Evolutionary conservation across 2,329 filamentous ascomycete genomes (phyloP), one percentile per base, ranked within the genome.

Genomic region (Penicillium sp.): DNA sequence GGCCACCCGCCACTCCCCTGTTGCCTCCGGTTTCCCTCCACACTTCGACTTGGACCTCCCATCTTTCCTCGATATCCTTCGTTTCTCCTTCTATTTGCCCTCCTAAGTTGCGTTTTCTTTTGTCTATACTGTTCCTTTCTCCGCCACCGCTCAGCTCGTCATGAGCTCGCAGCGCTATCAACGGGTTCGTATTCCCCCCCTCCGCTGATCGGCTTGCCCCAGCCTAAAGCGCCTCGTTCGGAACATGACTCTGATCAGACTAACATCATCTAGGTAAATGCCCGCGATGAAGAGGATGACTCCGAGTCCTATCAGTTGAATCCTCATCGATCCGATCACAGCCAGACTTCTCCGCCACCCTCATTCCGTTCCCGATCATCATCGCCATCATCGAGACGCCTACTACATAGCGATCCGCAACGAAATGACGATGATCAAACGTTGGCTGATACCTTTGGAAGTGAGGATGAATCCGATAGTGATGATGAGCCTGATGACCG

Each of bases 391-490:
- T 78, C 80, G 42, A 76, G 78, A 57, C 81, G 79, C 51, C 76
- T 76, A 77, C 80, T 79, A 73, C 78, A 81, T 48, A 73, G 80
- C 55, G 79, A 83, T 62, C 78, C 79, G 34, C 73, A 78, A 52
- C 69, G 73, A 51, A 77, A 75, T 62, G 79, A 84, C 54, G 88
- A 91, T 56, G 87, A 96, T 66, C 82, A 89, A 58, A 88, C 90
- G n/a, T 83, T 99, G 13, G 91, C 90, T 64, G 93, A 97, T 71
- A 92, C 94, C 1, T 99, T 99, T 73, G 93, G 91, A 70, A 86
- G 89, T 67, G 89, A 89, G 62, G 89, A 87, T 58, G 90, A 88
- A 57, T 82, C 80, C 31, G 88, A 89, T 59, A 87, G 82, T 51
- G 85, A 86, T 57, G 79, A 90, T 65, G 87, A 89, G 55, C 81